phyloP scores from a whole-genome alignment of 1,284 basidiomycete genomes.

The Apiotrichum gamsii region DNA sequence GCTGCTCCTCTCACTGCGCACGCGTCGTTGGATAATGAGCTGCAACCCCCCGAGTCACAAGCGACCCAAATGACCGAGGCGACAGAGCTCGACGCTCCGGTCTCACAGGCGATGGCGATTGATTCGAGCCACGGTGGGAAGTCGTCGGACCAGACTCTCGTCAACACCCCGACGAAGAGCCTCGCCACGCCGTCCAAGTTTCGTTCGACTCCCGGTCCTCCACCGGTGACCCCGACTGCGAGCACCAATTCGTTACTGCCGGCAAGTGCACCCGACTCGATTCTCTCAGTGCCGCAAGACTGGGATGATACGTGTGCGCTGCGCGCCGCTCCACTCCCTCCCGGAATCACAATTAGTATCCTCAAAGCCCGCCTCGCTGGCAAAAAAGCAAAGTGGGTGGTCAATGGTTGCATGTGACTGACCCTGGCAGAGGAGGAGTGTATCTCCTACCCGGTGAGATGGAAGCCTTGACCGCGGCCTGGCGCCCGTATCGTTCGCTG shows the following conservation, averaged over 20 bases:
- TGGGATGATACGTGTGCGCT: slow-evolving; percentile 20
- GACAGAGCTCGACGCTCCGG: too few species aligned
- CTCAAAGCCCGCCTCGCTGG: slow-evolving; percentile 63
- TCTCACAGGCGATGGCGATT: too few species aligned
- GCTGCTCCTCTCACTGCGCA: too few species aligned
- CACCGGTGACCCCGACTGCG: slow-evolving; percentile 10
- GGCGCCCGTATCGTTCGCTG: slow-evolving; percentile 73
- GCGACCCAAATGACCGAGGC: too few species aligned
- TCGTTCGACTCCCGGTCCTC: slow-evolving; percentile 12
- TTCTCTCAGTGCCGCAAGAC: slow-evolving; percentile 7
- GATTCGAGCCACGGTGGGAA: not conserved
- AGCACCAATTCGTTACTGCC: slow-evolving; percentile 16
- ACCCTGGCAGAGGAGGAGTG: slow-evolving; percentile 59
- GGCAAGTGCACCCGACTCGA: slow-evolving; percentile 5
- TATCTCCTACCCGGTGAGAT: slow-evolving; percentile 75
- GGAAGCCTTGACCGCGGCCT: slow-evolving; percentile 65
- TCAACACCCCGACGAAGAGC: slow-evolving; percentile 6
- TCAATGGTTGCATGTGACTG: too few species aligned
- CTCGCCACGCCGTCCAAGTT: not conserved
- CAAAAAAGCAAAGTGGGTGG: slow-evolving; percentile 74
- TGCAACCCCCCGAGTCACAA: too few species aligned
- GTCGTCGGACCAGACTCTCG: too few species aligned
- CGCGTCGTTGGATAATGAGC: too few species aligned
- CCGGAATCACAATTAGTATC: slow-evolving; percentile 56
- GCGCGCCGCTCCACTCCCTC: slow-evolving; percentile 52